Evolutionary conservation across 1,139 yeast species (phyloP).

Genomic region (Sporopachydermia cereana): DNA sequence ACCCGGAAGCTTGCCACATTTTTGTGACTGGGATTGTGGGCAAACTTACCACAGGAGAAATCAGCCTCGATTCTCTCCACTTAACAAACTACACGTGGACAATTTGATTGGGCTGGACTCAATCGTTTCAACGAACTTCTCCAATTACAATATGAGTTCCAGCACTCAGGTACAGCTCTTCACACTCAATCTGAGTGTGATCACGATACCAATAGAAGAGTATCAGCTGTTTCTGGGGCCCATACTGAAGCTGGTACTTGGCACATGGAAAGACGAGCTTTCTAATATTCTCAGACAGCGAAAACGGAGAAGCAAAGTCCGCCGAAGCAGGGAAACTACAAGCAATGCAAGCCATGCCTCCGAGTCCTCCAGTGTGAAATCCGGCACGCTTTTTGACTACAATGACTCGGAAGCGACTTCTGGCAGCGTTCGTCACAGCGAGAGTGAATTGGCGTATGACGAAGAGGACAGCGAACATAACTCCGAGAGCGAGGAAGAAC

Average conservation of each 20-base stretch:
- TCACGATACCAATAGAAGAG: conserved; percentile 20
- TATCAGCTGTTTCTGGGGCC: conserved; percentile 20
- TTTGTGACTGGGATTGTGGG: too few relatives aligned
- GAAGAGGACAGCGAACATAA: neutral
- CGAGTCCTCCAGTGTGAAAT: neutral
- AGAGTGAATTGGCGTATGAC: neutral
- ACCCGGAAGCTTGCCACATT: neutral
- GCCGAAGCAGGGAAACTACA: neutral
- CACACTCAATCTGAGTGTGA: conserved; percentile 15
- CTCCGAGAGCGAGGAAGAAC: neutral
- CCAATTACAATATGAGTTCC: neutral
- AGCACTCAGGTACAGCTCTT: conserved; percentile 5
- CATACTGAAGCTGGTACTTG: conserved; percentile 18
- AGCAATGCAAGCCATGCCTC: neutral
- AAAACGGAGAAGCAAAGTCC: neutral
- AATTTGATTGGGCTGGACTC: neutral
- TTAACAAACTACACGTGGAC: too few relatives aligned
- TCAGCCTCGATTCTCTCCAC: too few relatives aligned
- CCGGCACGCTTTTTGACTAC: neutral
- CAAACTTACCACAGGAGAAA: too few relatives aligned
- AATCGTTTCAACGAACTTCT: neutral
- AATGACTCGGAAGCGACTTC: neutral
- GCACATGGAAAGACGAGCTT: conserved; percentile 11
- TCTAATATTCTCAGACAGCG: neutral
- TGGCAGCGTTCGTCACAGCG: too few relatives aligned